Evolutionary conservation across 495 filamentous ascomycete genomes (phyloP).

Genomic region (Evernia prunastri): DNA sequence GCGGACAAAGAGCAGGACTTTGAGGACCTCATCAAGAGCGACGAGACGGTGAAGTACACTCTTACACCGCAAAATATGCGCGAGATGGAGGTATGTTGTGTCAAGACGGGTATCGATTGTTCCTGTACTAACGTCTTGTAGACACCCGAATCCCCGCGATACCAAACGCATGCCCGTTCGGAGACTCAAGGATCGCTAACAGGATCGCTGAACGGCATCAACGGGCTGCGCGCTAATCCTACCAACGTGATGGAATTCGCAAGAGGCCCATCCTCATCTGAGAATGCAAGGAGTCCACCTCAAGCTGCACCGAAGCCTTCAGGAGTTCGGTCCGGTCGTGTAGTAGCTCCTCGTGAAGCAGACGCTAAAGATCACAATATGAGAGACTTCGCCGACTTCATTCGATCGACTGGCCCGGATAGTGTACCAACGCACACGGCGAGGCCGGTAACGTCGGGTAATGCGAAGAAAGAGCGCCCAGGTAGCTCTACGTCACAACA

Average conservation of each 20-base stretch:
- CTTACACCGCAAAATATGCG: constrained; percentile 85
- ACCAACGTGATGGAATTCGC: constrained; percentile 1
- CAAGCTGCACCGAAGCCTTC: constrained; percentile 10
- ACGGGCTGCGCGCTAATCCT: constrained; percentile 27
- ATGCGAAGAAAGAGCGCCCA: constrained; percentile 4
- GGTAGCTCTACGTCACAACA: constrained; percentile 12
- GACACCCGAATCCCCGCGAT: constrained; percentile 40
- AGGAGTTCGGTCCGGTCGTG: constrained; percentile 8
- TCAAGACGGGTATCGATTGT: background rate
- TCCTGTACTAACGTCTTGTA: constrained; percentile 20
- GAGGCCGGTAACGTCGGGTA: background rate
- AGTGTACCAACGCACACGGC: constrained; percentile 28
- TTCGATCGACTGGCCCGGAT: constrained; percentile 71
- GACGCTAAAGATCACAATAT: constrained; percentile 45
- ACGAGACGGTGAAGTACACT: constrained; percentile 89
- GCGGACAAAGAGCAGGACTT: constrained; percentile 54
- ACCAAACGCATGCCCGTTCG: constrained; percentile 31
- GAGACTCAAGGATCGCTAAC: constrained; percentile 22
- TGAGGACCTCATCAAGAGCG: constrained; percentile 82
- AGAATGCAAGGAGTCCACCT: constrained; percentile 2
- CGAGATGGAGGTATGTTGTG: constrained; percentile 66
- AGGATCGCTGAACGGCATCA: constrained; percentile 22
- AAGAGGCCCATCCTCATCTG: constrained; percentile 9
- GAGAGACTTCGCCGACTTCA: constrained; percentile 79
- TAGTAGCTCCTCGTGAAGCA: constrained; percentile 16